Evolutionary conservation across 2,329 filamentous ascomycete species (phyloP).

Genomic region (Chrysoporthe austroafricana): DNA sequence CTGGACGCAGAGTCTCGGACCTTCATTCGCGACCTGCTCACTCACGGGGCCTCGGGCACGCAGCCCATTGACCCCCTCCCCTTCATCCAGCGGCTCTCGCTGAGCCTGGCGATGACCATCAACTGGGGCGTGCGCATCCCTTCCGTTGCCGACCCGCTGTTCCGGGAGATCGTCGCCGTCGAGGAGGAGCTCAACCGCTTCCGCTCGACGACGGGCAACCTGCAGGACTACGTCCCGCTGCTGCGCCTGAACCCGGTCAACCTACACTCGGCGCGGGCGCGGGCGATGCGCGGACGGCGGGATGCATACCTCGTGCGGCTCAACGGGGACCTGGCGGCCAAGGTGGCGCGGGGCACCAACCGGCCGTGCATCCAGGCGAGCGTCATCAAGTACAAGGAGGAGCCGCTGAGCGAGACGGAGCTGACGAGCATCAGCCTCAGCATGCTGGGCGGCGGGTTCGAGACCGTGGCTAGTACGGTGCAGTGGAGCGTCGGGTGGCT

Average conservation of each 20-base stretch:
- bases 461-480: constrained; percentile 27
- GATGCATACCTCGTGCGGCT: constrained; percentile 22
- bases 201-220: constrained; percentile 27
- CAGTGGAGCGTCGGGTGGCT: constrained; percentile 30
- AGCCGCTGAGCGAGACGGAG: constrained; percentile 24
- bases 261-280: constrained; percentile 19
- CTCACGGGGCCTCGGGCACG: constrained; percentile 55
- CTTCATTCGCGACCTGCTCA: constrained; percentile 59
- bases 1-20: constrained; percentile 65
- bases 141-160: constrained; percentile 27
- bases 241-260: constrained; percentile 26
- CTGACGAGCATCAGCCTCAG: constrained; percentile 52
- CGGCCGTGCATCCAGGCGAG: constrained; percentile 29
- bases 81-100: constrained; percentile 28
- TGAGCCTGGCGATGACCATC: constrained; percentile 30
- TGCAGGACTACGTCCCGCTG: constrained; percentile 28
- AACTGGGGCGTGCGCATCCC: constrained; percentile 31
- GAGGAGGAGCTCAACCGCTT: constrained; percentile 31
- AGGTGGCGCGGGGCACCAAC: constrained; percentile 21
- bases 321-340: constrained; percentile 22
- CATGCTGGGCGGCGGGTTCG: constrained; percentile 50
- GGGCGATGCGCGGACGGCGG: constrained; percentile 26
- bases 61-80: constrained; percentile 27
- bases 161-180: constrained; percentile 29
- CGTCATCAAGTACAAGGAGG: constrained; percentile 28